phyloP scores from a whole-genome alignment of 176 grass and related monocot species.

The Eragrostis nindensis region DNA sequence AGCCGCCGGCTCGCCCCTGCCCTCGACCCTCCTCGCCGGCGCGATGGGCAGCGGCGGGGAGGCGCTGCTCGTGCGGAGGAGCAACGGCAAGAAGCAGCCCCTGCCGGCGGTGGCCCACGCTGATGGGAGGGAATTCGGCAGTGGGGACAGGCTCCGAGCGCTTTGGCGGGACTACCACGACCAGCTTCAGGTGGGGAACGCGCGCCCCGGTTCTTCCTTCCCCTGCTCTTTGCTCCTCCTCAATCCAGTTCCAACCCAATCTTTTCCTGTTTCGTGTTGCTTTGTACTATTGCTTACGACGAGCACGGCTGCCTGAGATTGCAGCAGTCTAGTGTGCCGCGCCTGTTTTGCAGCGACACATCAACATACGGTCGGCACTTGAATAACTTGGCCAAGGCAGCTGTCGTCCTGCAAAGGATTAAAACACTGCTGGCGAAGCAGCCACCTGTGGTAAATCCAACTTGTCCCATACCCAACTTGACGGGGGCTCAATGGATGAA shows the following conservation, averaged over 20 bases:
- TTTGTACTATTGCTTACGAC: not conserved
- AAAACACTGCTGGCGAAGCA: no score
- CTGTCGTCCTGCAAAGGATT: no score
- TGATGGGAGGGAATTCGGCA: constrained; percentile 1
- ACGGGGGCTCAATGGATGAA: no score
- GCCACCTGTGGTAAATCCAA: no score
- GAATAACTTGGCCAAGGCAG: no score
- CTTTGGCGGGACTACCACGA: constrained; percentile 61
- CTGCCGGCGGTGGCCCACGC: constrained; percentile 1
- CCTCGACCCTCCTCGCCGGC: constrained; percentile 36
- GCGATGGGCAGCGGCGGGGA: constrained; percentile 37
- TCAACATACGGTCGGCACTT: no score
- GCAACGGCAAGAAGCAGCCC: constrained; percentile 43
- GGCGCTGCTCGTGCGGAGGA: constrained; percentile 40
- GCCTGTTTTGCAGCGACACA: no score
- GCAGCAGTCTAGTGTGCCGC: no score
- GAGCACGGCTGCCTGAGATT: no score
- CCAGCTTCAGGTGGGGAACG: constrained; percentile 44
- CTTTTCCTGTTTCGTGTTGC: not conserved
- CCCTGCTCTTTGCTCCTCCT: constrained; percentile 2
- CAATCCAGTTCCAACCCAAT: not conserved
- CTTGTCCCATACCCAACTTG: no score
- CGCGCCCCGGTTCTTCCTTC: not conserved
- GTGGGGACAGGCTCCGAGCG: constrained; percentile 30
- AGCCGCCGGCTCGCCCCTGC: not conserved